These are phyloP conservation scores for Myriosclerotinia duriaeana DNA, from an alignment of 2,329 filamentous ascomycete species.

Conservation along the genomic window DNA sequence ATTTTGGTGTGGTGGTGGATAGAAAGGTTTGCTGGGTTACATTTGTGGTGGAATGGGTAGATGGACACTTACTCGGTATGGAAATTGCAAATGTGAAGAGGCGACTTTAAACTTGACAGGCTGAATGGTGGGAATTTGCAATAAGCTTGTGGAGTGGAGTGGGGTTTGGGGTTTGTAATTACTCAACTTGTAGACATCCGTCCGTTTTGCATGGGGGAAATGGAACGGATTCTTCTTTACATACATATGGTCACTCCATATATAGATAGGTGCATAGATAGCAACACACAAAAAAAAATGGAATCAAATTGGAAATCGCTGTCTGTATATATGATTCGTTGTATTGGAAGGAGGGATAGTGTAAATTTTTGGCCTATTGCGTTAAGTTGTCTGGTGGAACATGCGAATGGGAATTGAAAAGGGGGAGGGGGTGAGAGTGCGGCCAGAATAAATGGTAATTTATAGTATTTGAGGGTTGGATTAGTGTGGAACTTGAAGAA, in stretches of 20 bases:
- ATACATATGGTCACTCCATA: constrained; percentile 1
- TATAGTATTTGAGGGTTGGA: too few relatives aligned
- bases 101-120: too few relatives aligned
- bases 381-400: too few relatives aligned
- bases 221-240: not conserved
- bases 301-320: too few relatives aligned
- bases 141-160: not conserved
- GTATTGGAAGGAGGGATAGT: not conserved
- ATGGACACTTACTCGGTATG: too few relatives aligned
- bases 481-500: not conserved
- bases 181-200: not conserved
- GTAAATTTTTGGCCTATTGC: too few relatives aligned
- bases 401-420: too few relatives aligned
- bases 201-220: not conserved
- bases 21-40: not conserved
- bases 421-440: too few relatives aligned
- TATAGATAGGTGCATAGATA: not conserved
- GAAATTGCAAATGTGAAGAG: too few relatives aligned
- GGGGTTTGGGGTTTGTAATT: too few relatives aligned
- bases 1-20: not conserved
- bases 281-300: too few relatives aligned
- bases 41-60: not conserved
- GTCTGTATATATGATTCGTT: not conserved
- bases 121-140: not conserved
- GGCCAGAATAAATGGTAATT: too few relatives aligned